Percentiles rank a stretch among this genome's conserved stretches.
These are phyloP conservation scores for Esteya vermicola DNA, from an alignment of 2,329 filamentous ascomycete species.

Conservation along the genomic window DNA sequence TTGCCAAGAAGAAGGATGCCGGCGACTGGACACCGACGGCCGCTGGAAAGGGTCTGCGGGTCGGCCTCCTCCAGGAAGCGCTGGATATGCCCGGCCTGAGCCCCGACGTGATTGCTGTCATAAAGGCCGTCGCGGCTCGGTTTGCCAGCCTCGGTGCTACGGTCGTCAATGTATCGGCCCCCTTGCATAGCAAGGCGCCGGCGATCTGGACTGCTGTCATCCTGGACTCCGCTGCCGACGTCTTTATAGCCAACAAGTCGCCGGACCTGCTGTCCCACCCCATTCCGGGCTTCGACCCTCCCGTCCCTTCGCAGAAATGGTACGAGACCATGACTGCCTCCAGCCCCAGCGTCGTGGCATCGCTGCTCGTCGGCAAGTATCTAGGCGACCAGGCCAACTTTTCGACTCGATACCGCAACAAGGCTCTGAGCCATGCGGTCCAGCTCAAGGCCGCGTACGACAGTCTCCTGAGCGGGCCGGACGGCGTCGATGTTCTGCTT, in stretches of 20 bases:
- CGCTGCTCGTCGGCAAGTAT: constrained; percentile 23
- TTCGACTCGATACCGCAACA: constrained; percentile 21
- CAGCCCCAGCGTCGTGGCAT: constrained; percentile 30
- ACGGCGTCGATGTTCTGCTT: constrained; percentile 29
- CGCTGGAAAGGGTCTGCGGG: constrained; percentile 23
- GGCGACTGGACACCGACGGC: constrained; percentile 13
- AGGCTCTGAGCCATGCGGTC: constrained; percentile 30
- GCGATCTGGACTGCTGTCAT: constrained; percentile 32
- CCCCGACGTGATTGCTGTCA: constrained; percentile 20
- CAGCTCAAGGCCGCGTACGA: constrained; percentile 34
- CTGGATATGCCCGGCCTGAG: constrained; percentile 23
- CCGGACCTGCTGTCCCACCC: constrained; percentile 18
- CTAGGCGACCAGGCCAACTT: constrained; percentile 14
- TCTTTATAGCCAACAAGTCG: constrained; percentile 16
- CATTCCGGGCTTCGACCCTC: constrained; percentile 15
- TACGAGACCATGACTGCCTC: constrained; percentile 26
- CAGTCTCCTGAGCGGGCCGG: constrained; percentile 17
- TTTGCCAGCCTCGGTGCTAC: constrained; percentile 26
- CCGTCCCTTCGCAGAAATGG: constrained; percentile 21
- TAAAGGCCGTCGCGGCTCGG: constrained; percentile 21
- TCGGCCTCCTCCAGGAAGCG: constrained; percentile 31
- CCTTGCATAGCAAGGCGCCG: constrained; percentile 29
- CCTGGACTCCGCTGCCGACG: constrained; percentile 14
- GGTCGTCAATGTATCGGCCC: constrained; percentile 29
- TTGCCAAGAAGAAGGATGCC: constrained; percentile 8